Evolutionary conservation across 139 green algal genomes (phyloP).

Genomic region (Axilococcus clingmanii): DNA sequence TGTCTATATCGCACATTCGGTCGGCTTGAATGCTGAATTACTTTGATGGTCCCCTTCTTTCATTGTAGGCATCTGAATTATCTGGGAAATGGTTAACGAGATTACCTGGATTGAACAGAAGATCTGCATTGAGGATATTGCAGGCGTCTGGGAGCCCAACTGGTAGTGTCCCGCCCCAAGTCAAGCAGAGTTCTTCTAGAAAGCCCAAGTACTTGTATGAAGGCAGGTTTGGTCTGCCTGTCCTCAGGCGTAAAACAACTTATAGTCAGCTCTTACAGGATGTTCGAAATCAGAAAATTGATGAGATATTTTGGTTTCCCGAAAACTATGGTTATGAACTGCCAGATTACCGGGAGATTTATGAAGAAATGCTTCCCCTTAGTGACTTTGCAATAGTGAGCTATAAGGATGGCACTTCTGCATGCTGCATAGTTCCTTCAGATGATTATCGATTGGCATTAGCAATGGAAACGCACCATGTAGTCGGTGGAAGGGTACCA

Average conservation of each 20-base stretch:
- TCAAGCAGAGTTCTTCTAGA: too few species aligned
- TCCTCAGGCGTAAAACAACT: conserved; percentile 19
- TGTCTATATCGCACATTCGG: too few species aligned
- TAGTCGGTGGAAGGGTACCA: conserved; percentile 20
- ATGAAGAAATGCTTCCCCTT: too few species aligned
- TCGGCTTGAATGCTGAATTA: too few species aligned
- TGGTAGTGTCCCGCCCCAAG: too few species aligned
- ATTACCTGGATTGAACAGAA: too few species aligned
- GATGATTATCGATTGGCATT: conserved; percentile 46
- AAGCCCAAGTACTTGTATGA: conserved; percentile 39
- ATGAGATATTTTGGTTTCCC: conserved; percentile 53
- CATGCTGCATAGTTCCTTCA: conserved; percentile 49
- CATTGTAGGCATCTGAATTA: too few species aligned
- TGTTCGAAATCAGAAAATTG: conserved; percentile 38
- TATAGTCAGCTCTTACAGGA: conserved; percentile 52
- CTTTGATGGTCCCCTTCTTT: too few species aligned
- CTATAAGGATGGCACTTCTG: conserved; percentile 29
- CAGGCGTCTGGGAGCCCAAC: too few species aligned
- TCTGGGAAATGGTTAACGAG: too few species aligned
- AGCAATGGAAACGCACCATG: conserved; percentile 54
- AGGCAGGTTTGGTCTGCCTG: conserved; percentile 24
- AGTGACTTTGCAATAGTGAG: conserved; percentile 58
- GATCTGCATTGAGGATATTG: too few species aligned
- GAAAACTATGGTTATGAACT: neutral
- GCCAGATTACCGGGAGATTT: neutral